Base-by-base conservation (phyloP, 2,329 filamentous ascomycete genomes). In the Neopestalotiopsis sp. region DNA sequence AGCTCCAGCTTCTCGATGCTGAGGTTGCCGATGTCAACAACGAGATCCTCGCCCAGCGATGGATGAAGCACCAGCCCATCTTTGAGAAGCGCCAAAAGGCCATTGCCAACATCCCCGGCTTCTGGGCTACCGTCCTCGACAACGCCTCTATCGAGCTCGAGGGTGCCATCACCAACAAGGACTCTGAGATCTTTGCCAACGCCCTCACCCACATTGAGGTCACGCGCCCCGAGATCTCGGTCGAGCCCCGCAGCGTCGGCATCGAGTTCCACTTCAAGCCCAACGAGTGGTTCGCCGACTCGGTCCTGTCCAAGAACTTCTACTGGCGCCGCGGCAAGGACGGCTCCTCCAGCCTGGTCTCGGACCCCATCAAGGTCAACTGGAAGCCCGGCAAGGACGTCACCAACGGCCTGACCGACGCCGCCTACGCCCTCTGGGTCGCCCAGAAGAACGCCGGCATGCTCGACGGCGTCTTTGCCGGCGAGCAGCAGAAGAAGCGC, bases 91-190 rank as follows among this genome's bases (percentile, higher is more conserved):
- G 91, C 77, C 83, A 86, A 73, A 81, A 82, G 56, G 81, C 90
- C 69, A 84, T 91, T 71, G 78, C 82, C 69, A 83, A 85, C 72
- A 89, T 92, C 75, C 84, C 85, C 64, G 84, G 88, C 78, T 93
- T 93, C 85, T 93, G 91, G 91, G 83, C 89, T 57, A 87, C 91
- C 64, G 90, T 92, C 49, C 85, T 93, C 78, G 87, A 91, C 76
- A 87, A 89, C 76, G 76, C 77, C 65, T 69, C 72, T 60, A 81
- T 83, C 24, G 89, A 92, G 73, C 84, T 93, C 74, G 90, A 92
- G 78, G 86, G 87, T 71, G 88, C 85, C 81, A 86, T 92, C 75
- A 85, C 88, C 65, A 84, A 88, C 56, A 81, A 83, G 38, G 91
- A 93, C 80, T 84, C 84, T 10, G 83, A 86, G 57, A 83, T 91